Conservation (phyloP, 371 early-diverging fungal genomes). For the Nematocida sp. region DNA sequence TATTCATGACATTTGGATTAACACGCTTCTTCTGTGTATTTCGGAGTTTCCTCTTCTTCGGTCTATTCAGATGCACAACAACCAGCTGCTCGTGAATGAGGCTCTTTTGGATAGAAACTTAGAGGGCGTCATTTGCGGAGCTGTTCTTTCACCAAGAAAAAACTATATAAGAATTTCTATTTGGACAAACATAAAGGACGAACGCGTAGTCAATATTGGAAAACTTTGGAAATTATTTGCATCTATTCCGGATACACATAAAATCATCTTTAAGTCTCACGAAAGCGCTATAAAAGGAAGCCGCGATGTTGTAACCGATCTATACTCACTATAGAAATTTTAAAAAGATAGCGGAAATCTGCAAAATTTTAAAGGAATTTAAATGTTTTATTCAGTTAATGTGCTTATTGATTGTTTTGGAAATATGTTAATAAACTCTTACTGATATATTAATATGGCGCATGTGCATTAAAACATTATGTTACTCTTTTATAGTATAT, state of each 20-base stretch:
- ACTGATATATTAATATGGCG: no score
- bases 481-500: background rate
- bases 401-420: no score
- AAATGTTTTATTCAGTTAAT: no score
- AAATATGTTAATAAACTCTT: no score
- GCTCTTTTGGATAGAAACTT: constrained; percentile 14
- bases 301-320: constrained; percentile 29
- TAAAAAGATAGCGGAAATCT: no score
- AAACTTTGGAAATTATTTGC: constrained; percentile 46
- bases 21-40: constrained; percentile 43
- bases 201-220: constrained; percentile 23
- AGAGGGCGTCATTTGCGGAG: constrained; percentile 39
- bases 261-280: constrained; percentile 46
- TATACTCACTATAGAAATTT: constrained; percentile 41
- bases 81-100: background rate
- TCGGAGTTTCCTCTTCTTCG: constrained; percentile 7
- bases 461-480: no score
- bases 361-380: no score
- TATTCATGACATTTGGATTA: constrained; percentile 11
- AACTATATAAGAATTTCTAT: constrained; percentile 38
- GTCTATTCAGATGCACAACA: background rate
- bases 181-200: constrained; percentile 50
- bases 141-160: constrained; percentile 55
- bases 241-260: constrained; percentile 4
- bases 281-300: constrained; percentile 52